Percentiles rank a stretch among this genome's conserved stretches.
These are phyloP conservation scores for Ophiostoma pallidulum DNA, from an alignment of 2,329 filamentous ascomycete genomes.

Conservation along the genomic window DNA sequence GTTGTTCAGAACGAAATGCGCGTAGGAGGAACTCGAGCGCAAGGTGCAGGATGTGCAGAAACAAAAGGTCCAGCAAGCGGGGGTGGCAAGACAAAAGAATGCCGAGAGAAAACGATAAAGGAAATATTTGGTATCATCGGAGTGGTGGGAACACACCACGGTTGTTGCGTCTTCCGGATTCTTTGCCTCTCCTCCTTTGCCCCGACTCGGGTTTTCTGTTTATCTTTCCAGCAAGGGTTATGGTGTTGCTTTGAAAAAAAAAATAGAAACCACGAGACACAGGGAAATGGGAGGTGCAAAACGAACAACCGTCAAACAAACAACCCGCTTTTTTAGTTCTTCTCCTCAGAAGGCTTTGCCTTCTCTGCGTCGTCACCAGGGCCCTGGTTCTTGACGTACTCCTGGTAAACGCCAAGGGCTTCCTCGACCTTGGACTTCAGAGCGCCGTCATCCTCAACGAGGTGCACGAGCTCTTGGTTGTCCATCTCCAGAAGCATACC, in stretches of 20 bases:
- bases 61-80: background rate
- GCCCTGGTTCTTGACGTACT: conserved; percentile 86
- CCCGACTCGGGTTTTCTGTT: too few species aligned
- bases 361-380: conserved; percentile 26
- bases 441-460: conserved; percentile 86
- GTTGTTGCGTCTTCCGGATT: conserved; percentile 7
- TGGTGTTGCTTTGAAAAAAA: too few species aligned
- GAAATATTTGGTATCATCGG: conserved; percentile 21
- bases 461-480: conserved; percentile 82
- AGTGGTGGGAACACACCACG: background rate
- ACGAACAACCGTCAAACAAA: background rate
- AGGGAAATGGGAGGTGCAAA: background rate
- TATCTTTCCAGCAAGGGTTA: too few species aligned
- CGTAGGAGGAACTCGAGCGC: background rate
- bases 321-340: conserved; percentile 15
- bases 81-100: conserved; percentile 3
- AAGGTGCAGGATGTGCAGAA: background rate
- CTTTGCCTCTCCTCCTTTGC: background rate
- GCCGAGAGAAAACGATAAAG: conserved; percentile 13
- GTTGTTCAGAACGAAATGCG: too few species aligned
- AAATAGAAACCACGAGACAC: background rate
- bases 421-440: conserved; percentile 95
- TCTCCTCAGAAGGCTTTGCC: conserved; percentile 40
- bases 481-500: conserved; percentile 99
- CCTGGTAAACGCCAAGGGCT: conserved; percentile 93